A percentile compares a stretch with the other conserved stretches of the same genome.
phyloP scores from a whole-genome alignment of 2,329 filamentous ascomycete genomes.

The Exophiala phaeomuriformis region DNA sequence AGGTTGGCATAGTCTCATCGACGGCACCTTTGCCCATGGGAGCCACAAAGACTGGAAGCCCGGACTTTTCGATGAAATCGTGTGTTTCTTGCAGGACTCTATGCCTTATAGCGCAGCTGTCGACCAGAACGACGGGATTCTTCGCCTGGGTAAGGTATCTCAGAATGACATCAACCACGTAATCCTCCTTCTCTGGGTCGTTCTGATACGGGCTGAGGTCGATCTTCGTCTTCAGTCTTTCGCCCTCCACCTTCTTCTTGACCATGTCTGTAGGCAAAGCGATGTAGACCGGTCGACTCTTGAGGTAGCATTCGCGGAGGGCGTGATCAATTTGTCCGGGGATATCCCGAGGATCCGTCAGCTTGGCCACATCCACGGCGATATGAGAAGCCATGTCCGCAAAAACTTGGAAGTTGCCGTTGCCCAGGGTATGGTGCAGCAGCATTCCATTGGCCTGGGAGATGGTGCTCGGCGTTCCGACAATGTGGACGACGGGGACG shows the following conservation, averaged over 20 bases:
- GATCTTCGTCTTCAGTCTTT: constrained; percentile 60
- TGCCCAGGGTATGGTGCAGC: constrained; percentile 30
- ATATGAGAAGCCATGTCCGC: constrained; percentile 22
- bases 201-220: constrained; percentile 21
- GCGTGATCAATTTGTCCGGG: constrained; percentile 26
- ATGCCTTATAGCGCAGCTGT: constrained; percentile 42
- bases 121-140: constrained; percentile 46
- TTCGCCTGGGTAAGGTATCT: constrained; percentile 40
- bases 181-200: constrained; percentile 26
- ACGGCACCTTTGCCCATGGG: constrained; percentile 47
- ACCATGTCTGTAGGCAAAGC: constrained; percentile 27
- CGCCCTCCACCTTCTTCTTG: constrained; percentile 48
- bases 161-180: constrained; percentile 29
- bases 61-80: constrained; percentile 38
- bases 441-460: constrained; percentile 43
- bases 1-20: constrained; percentile 43
- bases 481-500: constrained; percentile 54
- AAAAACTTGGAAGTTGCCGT: constrained; percentile 25
- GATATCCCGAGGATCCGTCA: constrained; percentile 22
- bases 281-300: constrained; percentile 26
- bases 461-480: constrained; percentile 47
- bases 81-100: constrained; percentile 39
- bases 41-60: constrained; percentile 44
- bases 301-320: constrained; percentile 24
- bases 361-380: constrained; percentile 21